Evolutionary conservation across 768 basidiomycete genomes (phyloP).

Genomic region (Phallus indusiatus): DNA sequence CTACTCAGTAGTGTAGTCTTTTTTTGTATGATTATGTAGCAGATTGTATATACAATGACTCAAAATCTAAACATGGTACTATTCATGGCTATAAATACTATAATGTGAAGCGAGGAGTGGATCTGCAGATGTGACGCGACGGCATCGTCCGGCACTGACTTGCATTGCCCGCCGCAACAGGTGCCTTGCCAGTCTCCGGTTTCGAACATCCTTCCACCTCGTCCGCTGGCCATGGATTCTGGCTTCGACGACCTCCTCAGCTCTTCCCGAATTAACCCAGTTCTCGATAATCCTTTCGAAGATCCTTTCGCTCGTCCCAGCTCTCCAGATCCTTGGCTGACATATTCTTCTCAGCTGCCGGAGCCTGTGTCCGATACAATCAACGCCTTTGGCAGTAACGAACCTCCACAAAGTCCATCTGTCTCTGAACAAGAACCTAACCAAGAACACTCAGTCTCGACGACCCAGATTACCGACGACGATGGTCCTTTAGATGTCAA

Average conservation of each 20-base stretch:
- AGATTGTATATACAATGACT: too few relatives aligned
- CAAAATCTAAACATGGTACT: too few relatives aligned
- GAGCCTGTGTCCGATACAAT: slow-evolving; percentile 1
- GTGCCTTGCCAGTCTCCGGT: neutral
- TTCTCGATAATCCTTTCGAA: slow-evolving; percentile 72
- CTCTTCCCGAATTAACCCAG: slow-evolving; percentile 39
- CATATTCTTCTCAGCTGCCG: slow-evolving; percentile 33
- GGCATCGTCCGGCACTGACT: too few relatives aligned
- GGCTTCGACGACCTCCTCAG: slow-evolving; percentile 65
- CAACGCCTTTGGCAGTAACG: slow-evolving; percentile 5
- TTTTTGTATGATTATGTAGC: too few relatives aligned
- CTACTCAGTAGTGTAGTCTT: neutral
- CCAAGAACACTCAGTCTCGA: neutral
- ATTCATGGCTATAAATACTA: too few relatives aligned
- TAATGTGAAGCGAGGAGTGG: neutral
- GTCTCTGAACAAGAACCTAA: neutral
- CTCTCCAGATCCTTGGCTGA: slow-evolving; percentile 73
- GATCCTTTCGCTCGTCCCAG: slow-evolving; percentile 58
- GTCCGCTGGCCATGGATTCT: neutral
- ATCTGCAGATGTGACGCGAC: too few relatives aligned
- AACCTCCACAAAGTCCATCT: slow-evolving; percentile 2
- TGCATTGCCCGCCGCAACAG: too few relatives aligned
- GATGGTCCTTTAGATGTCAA: slow-evolving; percentile 1
- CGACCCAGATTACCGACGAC: neutral
- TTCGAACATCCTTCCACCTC: neutral